Evolutionary conservation across 2,329 filamentous ascomycete genomes (phyloP), one percentile per base, ranked within the genome.

Genomic region (Calonectria leucothoes): DNA sequence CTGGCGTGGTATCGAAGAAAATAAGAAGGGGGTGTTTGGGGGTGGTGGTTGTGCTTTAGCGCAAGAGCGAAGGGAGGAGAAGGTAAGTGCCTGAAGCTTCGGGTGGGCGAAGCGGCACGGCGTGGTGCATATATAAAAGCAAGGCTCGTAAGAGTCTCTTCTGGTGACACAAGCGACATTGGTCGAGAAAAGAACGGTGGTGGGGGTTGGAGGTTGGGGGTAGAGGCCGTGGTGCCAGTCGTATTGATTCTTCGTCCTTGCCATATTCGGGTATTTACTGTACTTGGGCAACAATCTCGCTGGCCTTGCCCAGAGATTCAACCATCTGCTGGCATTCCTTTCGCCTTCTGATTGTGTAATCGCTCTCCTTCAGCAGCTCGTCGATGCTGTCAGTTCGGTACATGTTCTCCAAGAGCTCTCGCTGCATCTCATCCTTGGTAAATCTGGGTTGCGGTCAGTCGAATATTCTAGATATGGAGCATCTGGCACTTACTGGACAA

Each of bases 241-340:
- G 29, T 49, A 39, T 69, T 61, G 27, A 61, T 69, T 15, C 45
- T 31, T 66, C 31, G 55, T 49, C 45, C 25, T 69, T 45, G 27
- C 27, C 71, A 64, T 76, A 20, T 64, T 69, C 63, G 66, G 63
- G 71, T 51, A 42, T 59, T 83, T 88, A 92, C 88, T 92, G 90
- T 70, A 93, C 92, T 84, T 93, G 91, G 86, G 95, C 96, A 83
- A 99, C 97, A 87, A 99, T 98, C 89, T 99, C 97, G 85, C 93
- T 97, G 71, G 97, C 97, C 85, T 94, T 94, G 79, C 90, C 87
- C 82, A 99, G 89, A 69, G 94, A 97, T 86, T 99, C 97, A 66
- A 99, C 97, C 97, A 99, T 99, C 86, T 98, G 95, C 87, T 97
- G 95, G 86, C 97, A 99, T 86, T 99, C 97, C 89, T 99, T 99